Conservation (phyloP, 1,284 basidiomycete genomes). For the Neolentinus lepideus region DNA sequence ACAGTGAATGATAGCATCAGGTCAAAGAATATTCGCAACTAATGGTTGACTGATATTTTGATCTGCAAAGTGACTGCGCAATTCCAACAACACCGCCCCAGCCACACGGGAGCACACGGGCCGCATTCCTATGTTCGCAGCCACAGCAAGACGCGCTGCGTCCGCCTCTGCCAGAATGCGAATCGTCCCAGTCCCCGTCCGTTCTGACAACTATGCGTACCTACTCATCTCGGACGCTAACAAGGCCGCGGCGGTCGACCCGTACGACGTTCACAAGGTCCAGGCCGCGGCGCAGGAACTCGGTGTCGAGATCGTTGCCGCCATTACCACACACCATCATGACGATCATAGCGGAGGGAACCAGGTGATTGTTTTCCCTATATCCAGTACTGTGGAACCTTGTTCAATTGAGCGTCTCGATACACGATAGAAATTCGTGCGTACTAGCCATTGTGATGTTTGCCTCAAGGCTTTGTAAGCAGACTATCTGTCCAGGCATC, state of each 20-base stretch:
- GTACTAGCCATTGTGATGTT: slow-evolving; percentile 17
- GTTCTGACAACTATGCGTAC: slow-evolving; percentile 87
- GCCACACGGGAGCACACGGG: not conserved
- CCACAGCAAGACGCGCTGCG: slow-evolving; percentile 5
- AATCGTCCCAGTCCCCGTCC: slow-evolving; percentile 70
- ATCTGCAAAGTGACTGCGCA: too few relatives aligned
- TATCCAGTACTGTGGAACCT: slow-evolving; percentile 5
- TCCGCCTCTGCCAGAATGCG: slow-evolving; percentile 42
- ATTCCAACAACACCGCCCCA: too few relatives aligned
- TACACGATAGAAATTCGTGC: slow-evolving; percentile 44
- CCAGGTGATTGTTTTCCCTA: slow-evolving; percentile 21
- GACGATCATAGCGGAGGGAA: slow-evolving; percentile 89
- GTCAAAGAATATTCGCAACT: too few relatives aligned
- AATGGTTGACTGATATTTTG: too few relatives aligned
- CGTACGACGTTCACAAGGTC: slow-evolving; percentile 79
- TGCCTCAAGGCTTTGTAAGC: not conserved
- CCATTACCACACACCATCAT: slow-evolving; percentile 88
- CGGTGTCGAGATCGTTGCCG: slow-evolving; percentile 66
- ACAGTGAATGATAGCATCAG: too few relatives aligned
- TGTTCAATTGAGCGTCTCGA: not conserved
- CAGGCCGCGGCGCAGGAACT: slow-evolving; percentile 57
- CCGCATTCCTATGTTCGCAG: not conserved
- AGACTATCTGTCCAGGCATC: slow-evolving; percentile 33
- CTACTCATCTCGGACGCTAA: slow-evolving; percentile 72
- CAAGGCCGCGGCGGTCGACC: slow-evolving; percentile 74